These are phyloP conservation scores for Rhynchospora tenuis DNA, from an alignment of 176 grass and related monocot species.

Conservation along the genomic window DNA sequence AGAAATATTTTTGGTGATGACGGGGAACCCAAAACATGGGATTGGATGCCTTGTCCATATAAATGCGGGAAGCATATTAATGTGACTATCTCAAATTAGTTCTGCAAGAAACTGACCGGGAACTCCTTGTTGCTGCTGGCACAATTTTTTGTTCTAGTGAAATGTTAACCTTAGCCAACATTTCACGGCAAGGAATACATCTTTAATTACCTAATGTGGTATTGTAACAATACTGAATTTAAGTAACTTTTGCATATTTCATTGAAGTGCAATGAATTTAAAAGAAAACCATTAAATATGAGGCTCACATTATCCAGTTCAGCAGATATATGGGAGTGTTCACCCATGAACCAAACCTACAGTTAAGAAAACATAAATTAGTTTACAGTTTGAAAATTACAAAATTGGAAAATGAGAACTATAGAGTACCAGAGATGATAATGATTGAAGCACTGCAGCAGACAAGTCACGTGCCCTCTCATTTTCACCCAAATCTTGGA, in stretches of 20 bases:
- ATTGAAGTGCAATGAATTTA: neutral
- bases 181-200: neutral
- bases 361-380: constrained; percentile 17
- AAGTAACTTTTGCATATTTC: neutral
- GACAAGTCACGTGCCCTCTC: constrained; percentile 46
- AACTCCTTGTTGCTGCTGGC: neutral
- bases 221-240: neutral
- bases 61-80: neutral
- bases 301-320: constrained; percentile 85
- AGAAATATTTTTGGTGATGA: too few relatives aligned
- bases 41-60: too few relatives aligned
- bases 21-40: too few relatives aligned
- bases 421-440: constrained; percentile 85
- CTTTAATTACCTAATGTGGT: neutral
- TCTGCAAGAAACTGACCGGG: neutral
- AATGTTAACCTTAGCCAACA: neutral
- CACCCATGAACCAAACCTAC: constrained; percentile 99
- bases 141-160: neutral
- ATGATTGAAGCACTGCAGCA: constrained; percentile 72
- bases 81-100: neutral
- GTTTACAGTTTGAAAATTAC: neutral
- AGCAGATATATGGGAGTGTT: constrained; percentile 85
- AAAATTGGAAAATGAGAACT: neutral
- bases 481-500: constrained; percentile 72
- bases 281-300: neutral